phyloP scores from a whole-genome alignment of 2,329 filamentous ascomycete genomes.

The Claviceps maximensis region DNA sequence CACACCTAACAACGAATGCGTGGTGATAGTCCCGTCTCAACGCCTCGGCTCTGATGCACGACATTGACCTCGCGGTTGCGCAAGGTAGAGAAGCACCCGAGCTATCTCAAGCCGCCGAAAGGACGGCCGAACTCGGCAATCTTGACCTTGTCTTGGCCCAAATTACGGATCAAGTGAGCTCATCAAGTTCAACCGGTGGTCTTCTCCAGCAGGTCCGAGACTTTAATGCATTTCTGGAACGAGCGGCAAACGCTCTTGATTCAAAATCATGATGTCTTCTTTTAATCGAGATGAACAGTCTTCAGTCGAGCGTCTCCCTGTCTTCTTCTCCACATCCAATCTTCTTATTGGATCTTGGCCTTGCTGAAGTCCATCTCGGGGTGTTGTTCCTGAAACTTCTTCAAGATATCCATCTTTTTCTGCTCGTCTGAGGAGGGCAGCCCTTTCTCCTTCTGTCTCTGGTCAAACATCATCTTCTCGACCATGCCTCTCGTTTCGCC shows the following conservation, averaged over 20 bases:
- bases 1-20: not conserved
- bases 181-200: constrained; percentile 34
- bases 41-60: constrained; percentile 46
- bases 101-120: constrained; percentile 30
- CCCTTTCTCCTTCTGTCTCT: constrained; percentile 89
- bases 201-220: constrained; percentile 42
- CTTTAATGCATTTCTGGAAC: constrained; percentile 52
- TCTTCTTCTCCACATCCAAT: not conserved
- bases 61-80: constrained; percentile 45
- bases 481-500: constrained; percentile 94
- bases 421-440: constrained; percentile 85
- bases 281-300: not conserved
- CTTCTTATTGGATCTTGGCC: constrained; percentile 45
- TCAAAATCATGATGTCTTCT: constrained; percentile 17
- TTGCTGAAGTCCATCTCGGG: constrained; percentile 62
- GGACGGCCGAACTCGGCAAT: constrained; percentile 38
- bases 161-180: constrained; percentile 40
- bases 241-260: constrained; percentile 44
- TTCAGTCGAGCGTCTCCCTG: not conserved
- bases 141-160: constrained; percentile 44
- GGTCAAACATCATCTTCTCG: constrained; percentile 99
- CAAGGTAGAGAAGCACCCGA: constrained; percentile 36
- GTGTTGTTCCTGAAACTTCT: constrained; percentile 78
- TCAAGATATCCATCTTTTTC: constrained; percentile 84
- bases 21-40: constrained; percentile 29